These are phyloP conservation scores for Anacardium occidentale DNA, from an alignment of 345 rosid genomes.

Conservation along the genomic window DNA sequence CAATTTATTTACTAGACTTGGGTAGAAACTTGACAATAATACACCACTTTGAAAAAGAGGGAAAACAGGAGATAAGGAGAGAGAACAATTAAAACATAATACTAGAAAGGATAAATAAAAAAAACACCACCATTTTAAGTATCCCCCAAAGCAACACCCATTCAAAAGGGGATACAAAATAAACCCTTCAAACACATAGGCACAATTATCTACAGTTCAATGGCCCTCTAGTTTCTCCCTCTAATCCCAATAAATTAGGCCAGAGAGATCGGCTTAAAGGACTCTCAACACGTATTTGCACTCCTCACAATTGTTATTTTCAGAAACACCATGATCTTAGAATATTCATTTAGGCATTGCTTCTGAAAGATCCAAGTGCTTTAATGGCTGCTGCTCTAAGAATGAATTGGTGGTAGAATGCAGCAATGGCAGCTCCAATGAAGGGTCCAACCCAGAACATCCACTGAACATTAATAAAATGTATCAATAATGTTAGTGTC, in stretches of 20 bases:
- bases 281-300: conserved; percentile 20
- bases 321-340: conserved; percentile 9
- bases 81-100: background rate
- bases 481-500: background rate
- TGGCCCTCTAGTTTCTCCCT: conserved; percentile 20
- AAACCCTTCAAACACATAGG: conserved; percentile 25
- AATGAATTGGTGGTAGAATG: conserved; percentile 72
- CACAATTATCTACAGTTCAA: conserved; percentile 38
- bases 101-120: conserved; percentile 12
- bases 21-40: conserved; percentile 1
- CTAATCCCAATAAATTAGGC: background rate
- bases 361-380: conserved; percentile 83
- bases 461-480: conserved; percentile 48
- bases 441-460: conserved; percentile 98
- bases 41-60: background rate
- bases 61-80: background rate
- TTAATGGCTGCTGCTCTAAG: conserved; percentile 78
- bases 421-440: conserved; percentile 77
- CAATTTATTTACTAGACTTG: background rate
- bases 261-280: conserved; percentile 19
- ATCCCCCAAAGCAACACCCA: conserved; percentile 13
- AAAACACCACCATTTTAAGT: conserved; percentile 13
- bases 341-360: conserved; percentile 48
- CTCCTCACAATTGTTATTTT: conserved; percentile 24
- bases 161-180: conserved; percentile 18